These are phyloP conservation scores for Diaporthe caulivora DNA, from an alignment of 2,329 filamentous ascomycete genomes.

Conservation along the genomic window DNA sequence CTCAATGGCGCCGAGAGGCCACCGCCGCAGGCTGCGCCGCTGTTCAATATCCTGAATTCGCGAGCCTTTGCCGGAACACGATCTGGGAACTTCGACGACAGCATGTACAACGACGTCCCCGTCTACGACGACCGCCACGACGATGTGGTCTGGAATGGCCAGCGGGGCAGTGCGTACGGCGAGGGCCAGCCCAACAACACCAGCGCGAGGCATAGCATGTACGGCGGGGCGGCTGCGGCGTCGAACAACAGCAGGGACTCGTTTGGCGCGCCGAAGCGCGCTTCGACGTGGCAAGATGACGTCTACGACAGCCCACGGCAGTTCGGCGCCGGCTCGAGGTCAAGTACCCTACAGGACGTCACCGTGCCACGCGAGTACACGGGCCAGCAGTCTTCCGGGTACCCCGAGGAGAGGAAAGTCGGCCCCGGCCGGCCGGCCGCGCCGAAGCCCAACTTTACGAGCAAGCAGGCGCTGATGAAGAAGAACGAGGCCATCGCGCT, in stretches of 20 bases:
- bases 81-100: constrained; percentile 61
- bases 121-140: constrained; percentile 89
- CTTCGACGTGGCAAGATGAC: constrained; percentile 82
- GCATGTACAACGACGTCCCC: constrained; percentile 94
- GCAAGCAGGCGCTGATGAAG: constrained; percentile 67
- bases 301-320: constrained; percentile 73
- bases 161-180: constrained; percentile 76
- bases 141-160: constrained; percentile 85
- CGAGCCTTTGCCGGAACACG: constrained; percentile 81
- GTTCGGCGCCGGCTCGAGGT: constrained; percentile 57
- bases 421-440: constrained; percentile 85
- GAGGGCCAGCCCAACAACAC: constrained; percentile 66
- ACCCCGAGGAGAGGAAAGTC: constrained; percentile 55
- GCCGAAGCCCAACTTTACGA: constrained; percentile 86
- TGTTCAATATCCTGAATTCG: constrained; percentile 88
- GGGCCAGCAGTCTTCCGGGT: constrained; percentile 49
- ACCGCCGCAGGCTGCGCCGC: constrained; percentile 84
- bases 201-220: constrained; percentile 44
- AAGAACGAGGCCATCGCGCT: constrained; percentile 90
- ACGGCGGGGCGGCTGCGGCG: constrained; percentile 41
- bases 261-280: constrained; percentile 69
- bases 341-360: constrained; percentile 63
- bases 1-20: constrained; percentile 82
- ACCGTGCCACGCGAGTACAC: constrained; percentile 45
- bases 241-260: constrained; percentile 60